Evolutionary conservation across 352 stramenopile genomes (phyloP).

Genomic region (Globisporangium heterothallicum): DNA sequence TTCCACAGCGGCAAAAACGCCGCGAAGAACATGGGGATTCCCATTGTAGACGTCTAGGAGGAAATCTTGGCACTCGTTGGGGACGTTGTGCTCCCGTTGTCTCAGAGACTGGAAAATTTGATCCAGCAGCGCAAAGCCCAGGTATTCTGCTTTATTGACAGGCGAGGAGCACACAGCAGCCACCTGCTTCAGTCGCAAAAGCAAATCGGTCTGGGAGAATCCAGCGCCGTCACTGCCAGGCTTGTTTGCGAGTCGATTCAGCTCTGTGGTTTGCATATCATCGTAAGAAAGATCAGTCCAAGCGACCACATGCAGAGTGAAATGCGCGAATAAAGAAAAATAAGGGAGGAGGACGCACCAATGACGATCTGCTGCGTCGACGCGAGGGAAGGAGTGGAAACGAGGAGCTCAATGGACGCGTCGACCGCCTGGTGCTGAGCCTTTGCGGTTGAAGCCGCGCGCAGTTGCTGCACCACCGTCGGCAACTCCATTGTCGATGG

Average conservation of each 20-base stretch:
- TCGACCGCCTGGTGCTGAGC: slow-evolving; percentile 9
- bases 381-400: slow-evolving; percentile 7
- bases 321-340: not conserved
- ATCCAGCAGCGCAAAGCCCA: slow-evolving; percentile 37
- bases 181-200: slow-evolving; percentile 28
- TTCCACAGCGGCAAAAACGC: slow-evolving; percentile 37
- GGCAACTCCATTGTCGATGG: slow-evolving; percentile 1
- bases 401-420: slow-evolving; percentile 9
- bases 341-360: slow-evolving; percentile 5
- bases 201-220: slow-evolving; percentile 1
- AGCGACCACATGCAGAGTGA: not conserved
- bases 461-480: slow-evolving; percentile 5
- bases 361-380: slow-evolving; percentile 7
- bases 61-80: slow-evolving; percentile 2
- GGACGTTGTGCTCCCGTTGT: slow-evolving; percentile 3
- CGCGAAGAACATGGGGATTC: slow-evolving; percentile 29
- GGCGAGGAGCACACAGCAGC: slow-evolving; percentile 39
- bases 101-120: slow-evolving; percentile 19
- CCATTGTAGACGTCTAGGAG: slow-evolving; percentile 37
- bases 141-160: slow-evolving; percentile 38
- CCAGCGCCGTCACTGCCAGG: not conserved
- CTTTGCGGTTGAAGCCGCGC: not conserved
- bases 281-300: not conserved
- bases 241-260: not conserved
- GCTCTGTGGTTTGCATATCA: slow-evolving; percentile 1